Percentiles rank a stretch among this genome's conserved stretches.
Conservation (phyloP, 371 early-diverging fungal species). For the Polyrhizophydium stewartii region DNA sequence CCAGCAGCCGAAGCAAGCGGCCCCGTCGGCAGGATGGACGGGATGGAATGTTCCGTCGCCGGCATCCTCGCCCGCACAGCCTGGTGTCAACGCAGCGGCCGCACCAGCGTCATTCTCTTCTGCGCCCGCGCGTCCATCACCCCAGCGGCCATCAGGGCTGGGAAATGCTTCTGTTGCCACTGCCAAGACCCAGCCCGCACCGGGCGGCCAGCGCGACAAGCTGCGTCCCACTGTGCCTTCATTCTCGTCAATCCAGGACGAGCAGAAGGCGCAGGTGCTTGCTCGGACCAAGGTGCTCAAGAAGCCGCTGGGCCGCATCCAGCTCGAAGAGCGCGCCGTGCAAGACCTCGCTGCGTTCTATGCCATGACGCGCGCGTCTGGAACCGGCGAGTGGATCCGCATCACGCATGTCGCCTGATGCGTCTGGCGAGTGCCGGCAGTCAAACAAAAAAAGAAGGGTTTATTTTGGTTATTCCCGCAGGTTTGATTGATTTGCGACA, state of each 20-base stretch:
- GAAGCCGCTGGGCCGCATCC: slow-evolving; percentile 28
- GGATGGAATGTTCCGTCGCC: background rate
- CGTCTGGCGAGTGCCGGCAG: too few relatives aligned
- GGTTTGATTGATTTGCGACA: too few relatives aligned
- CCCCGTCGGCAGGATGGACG: background rate
- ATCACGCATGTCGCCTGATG: too few relatives aligned
- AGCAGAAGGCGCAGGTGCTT: slow-evolving; percentile 10
- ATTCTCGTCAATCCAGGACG: slow-evolving; percentile 16
- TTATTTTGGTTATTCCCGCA: too few relatives aligned
- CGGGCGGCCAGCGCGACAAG: too few relatives aligned
- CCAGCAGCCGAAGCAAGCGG: background rate
- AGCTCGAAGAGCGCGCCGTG: slow-evolving; percentile 29
- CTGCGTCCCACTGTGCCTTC: background rate
- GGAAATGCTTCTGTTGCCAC: slow-evolving; percentile 1
- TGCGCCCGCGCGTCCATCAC: background rate
- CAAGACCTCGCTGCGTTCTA: slow-evolving; percentile 22
- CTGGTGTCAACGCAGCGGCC: background rate
- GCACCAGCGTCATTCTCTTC: background rate
- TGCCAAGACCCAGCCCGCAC: background rate
- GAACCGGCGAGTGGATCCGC: slow-evolving; percentile 18
- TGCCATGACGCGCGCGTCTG: slow-evolving; percentile 10
- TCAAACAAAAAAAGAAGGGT: too few relatives aligned
- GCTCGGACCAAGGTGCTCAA: slow-evolving; percentile 3
- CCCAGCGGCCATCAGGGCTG: background rate
- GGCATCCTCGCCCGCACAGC: background rate